phyloP scores from a whole-genome alignment of 2,329 filamentous ascomycete genomes.

The Huntiella omanensis region DNA sequence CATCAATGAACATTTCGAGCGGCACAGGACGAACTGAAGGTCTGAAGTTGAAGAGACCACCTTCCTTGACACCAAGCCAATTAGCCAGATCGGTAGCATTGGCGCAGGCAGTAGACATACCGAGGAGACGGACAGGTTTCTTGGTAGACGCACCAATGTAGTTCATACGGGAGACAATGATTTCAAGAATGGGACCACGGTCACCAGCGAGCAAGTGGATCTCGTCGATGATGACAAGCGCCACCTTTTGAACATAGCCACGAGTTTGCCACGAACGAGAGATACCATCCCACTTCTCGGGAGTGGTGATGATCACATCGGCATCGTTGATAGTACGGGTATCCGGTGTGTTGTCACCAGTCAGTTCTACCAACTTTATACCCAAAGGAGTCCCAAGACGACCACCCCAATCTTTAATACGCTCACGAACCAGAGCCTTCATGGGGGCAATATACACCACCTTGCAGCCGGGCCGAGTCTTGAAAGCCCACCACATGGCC shows the following conservation, averaged over 20 bases:
- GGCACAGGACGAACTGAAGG: slow-evolving; percentile 95
- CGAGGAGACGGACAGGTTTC: slow-evolving; percentile 69
- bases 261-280: slow-evolving; percentile 96
- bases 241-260: slow-evolving; percentile 87
- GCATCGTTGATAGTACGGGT: slow-evolving; percentile 88
- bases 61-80: slow-evolving; percentile 81
- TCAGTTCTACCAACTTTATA: slow-evolving; percentile 82
- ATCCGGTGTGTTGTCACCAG: slow-evolving; percentile 91
- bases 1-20: slow-evolving; percentile 90
- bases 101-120: slow-evolving; percentile 98
- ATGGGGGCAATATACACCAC: slow-evolving; percentile 98
- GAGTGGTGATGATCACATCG: slow-evolving; percentile 95
- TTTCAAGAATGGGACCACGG: slow-evolving; percentile 91
- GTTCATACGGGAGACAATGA: slow-evolving; percentile 90
- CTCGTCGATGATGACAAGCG: slow-evolving; percentile 93
- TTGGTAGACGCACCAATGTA: slow-evolving; percentile 93
- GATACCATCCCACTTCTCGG: slow-evolving; percentile 99
- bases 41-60: slow-evolving; percentile 89
- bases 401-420: slow-evolving; percentile 84
- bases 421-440: slow-evolving; percentile 93
- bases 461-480: slow-evolving; percentile 83
- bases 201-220: slow-evolving; percentile 95
- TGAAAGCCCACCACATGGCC: slow-evolving; percentile 99
- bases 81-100: slow-evolving; percentile 89
- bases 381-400: slow-evolving; percentile 69